Conservation (phyloP, 2,329 filamentous ascomycete species). For the Lachnellula occidentalis region DNA sequence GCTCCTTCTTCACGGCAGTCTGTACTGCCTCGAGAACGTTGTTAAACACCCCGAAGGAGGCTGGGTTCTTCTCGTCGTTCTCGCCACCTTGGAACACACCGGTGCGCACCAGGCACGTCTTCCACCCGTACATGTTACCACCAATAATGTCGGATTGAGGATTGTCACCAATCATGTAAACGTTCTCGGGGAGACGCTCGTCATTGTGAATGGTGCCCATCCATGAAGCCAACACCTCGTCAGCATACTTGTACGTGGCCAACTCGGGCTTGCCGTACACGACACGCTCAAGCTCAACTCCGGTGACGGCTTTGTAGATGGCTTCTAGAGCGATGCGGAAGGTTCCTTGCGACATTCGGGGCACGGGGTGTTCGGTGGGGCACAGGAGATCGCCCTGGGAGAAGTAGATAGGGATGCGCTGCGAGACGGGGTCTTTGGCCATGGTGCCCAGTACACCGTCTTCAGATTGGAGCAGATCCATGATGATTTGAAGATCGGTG, state of each 20-base stretch:
- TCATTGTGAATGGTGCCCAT: slow-evolving; percentile 73
- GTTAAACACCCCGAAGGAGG: slow-evolving; percentile 69
- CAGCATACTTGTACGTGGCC: slow-evolving; percentile 74
- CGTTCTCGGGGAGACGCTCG: slow-evolving; percentile 60
- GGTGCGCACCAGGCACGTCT: slow-evolving; percentile 71
- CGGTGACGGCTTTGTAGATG: slow-evolving; percentile 66
- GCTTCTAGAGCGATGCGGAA: slow-evolving; percentile 71
- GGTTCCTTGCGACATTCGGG: slow-evolving; percentile 68
- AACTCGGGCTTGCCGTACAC: slow-evolving; percentile 71
- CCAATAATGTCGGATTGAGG: slow-evolving; percentile 69
- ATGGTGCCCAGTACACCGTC: slow-evolving; percentile 61
- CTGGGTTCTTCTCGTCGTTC: slow-evolving; percentile 72
- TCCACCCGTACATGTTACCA: slow-evolving; percentile 78
- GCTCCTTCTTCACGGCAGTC: slow-evolving; percentile 60
- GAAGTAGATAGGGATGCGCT: slow-evolving; percentile 71
- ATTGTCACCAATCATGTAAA: slow-evolving; percentile 76
- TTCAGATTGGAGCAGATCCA: slow-evolving; percentile 64
- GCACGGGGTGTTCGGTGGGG: slow-evolving; percentile 58
- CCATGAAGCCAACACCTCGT: slow-evolving; percentile 67
- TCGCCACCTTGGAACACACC: slow-evolving; percentile 73
- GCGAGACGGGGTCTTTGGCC: slow-evolving; percentile 58
- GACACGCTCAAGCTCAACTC: slow-evolving; percentile 66
- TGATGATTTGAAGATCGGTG: slow-evolving; percentile 71
- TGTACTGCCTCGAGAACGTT: slow-evolving; percentile 69
- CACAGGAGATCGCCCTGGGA: slow-evolving; percentile 60